Base-by-base conservation (phyloP, 108 stramenopile species). In the Asterionellopsis glacialis region DNA sequence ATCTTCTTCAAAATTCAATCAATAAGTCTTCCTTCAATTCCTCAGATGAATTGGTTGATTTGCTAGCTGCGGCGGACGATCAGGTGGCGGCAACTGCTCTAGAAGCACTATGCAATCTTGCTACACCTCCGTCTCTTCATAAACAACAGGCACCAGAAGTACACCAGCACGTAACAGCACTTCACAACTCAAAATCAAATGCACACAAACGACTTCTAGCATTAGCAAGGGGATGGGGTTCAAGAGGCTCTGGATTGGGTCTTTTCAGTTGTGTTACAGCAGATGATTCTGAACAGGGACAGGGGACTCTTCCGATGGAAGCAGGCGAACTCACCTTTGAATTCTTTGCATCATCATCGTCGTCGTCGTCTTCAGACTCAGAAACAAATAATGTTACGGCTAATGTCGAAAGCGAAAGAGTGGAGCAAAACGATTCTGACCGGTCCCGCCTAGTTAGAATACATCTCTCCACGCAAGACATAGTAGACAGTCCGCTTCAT, bases 21-120 rank as follows among this genome's bases (percentile, higher is more conserved):
- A 90, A 87, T 68, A 95, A 95, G 70, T 63, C 64, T 13, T 47
- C 94, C 21, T 95, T 84, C 73, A 87, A 88, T 56, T 94, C 93
- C 9, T 69, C 74, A 24, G 70, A 72, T 48, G 86, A 93, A 64
- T 58, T 93, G 23, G 81, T 76, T 38, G 72, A 84, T 19, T 79
- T 96, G 28, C 77, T 96, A 10, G 83, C 90, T 11, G 76, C 87
- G 19, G 56, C 77, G 13, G 69, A 90, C 55, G 94, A 95, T 53
- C 53, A 58, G 2, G 69, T 90, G 48, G 73, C 84, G 21, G 54
- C 69, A 24, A 51, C 59, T 15, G 86, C 92, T 24, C 39, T 91
- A 9, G 70, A 76, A 41, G 77, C 72, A 12, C 65, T 96, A 9
- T 63, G 69, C 39, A 61, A 63, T 41, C 72, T 96, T 26, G 72